Base-by-base conservation (phyloP, 2,329 filamentous ascomycete genomes). In the Ceratocystis alfenasii region DNA sequence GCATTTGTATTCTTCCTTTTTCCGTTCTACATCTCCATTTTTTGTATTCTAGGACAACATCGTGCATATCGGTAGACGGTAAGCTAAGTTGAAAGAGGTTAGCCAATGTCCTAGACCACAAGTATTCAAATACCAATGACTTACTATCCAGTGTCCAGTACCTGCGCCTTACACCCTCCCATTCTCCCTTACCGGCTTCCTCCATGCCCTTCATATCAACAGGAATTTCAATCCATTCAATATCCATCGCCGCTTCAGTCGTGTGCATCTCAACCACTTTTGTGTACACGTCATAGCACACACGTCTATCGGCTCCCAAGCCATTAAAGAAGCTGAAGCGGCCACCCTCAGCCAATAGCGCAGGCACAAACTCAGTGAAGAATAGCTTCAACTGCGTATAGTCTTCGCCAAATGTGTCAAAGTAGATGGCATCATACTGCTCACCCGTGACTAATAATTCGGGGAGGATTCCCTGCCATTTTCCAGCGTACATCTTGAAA, bases 231-330 rank as follows among this genome's bases (percentile, higher is more conserved):
- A 87, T 82, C 91, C 91, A 97, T 64, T 92, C 88, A 1, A 93
- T 85, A 72, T 97, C 93, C 70, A 96, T 83, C 0, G 92, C 92
- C 8, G 90, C 90, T 70, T 97, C 92, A 69, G 87, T 84, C 25
- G 95, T 79, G 75, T 97, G 91, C 80, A 96, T 87, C 76, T 97
- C 93, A 1, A 90, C 87, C 2, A 97, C 90, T 74, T 89, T 90
- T 64, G 87, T 89, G 76, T 97, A 97, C 28, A 99, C 92, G 76
- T 97, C 94, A 75, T 97, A 97, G 76, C 90, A 96, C 68, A 97
- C 87, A 74, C 87, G 87, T 59, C 94, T 81, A 76, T 99, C 94
- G 2, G 94, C 94, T 0, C 94, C 94, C 67, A 97, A 84, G 0
- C 94, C 91, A 72, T 95, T 91, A 74, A 95, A 90, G 75, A 93